These are phyloP conservation scores for Torulaspora indica DNA, from an alignment of 805 yeast species.

Conservation along the genomic window DNA sequence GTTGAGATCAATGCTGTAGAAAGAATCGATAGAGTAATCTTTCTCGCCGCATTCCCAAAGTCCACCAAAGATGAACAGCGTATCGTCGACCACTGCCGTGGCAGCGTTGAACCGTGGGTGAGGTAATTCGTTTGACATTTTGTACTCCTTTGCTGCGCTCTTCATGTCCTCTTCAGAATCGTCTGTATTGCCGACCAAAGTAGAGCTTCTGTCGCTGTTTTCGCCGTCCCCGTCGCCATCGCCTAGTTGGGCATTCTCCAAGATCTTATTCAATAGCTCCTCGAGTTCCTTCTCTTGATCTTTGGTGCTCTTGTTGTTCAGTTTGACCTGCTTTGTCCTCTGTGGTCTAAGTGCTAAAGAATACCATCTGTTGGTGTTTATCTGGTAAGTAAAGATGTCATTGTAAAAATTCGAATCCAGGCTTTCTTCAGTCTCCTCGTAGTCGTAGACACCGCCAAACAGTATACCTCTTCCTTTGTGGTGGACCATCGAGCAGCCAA, in stretches of 20 bases:
- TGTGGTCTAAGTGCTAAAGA: constrained; percentile 58
- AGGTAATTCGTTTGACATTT: constrained; percentile 60
- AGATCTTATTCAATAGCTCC: constrained; percentile 66
- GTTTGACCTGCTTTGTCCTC: constrained; percentile 47
- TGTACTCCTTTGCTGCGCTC: constrained; percentile 43
- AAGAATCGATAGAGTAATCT: constrained; percentile 77
- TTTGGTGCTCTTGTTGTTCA: constrained; percentile 42
- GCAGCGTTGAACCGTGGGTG: constrained; percentile 87
- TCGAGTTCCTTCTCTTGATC: constrained; percentile 76
- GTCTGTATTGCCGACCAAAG: constrained; percentile 33
- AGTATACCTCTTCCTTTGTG: constrained; percentile 89
- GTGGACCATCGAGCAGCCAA: constrained; percentile 84
- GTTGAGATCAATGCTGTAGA: constrained; percentile 80
- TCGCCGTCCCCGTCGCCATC: constrained; percentile 46
- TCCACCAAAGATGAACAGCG: constrained; percentile 82
- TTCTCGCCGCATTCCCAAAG: constrained; percentile 83
- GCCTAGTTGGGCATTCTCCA: constrained; percentile 65
- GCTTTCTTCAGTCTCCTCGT: constrained; percentile 91
- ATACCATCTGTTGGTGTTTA: constrained; percentile 87
- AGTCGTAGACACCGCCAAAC: constrained; percentile 95
- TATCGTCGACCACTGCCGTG: constrained; percentile 79
- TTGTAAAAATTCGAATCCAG: constrained; percentile 81
- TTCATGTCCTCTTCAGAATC: constrained; percentile 36
- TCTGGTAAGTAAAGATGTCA: constrained; percentile 72
- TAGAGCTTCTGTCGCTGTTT: constrained; percentile 35